These are phyloP conservation scores for Vitis hybrid DNA, from an alignment of 177 flowering plant genomes.

Conservation along the genomic window DNA sequence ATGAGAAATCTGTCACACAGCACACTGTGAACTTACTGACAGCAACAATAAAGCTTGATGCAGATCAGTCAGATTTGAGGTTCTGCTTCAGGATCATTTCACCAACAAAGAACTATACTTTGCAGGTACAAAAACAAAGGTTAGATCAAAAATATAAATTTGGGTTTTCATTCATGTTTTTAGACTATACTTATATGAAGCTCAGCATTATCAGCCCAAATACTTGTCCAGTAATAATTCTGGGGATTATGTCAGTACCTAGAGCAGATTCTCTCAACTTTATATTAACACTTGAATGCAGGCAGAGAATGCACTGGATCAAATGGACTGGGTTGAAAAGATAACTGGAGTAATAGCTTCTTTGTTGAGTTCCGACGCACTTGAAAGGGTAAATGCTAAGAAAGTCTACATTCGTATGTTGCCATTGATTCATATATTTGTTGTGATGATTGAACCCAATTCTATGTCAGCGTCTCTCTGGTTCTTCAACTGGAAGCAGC, in stretches of 20 bases:
- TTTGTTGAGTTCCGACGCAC: conserved; percentile 80
- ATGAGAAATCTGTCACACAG: conserved; percentile 91
- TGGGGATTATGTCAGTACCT: neutral
- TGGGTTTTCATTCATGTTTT: neutral
- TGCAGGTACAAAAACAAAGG: conserved; percentile 65
- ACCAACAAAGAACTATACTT: conserved; percentile 88
- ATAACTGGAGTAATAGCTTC: conserved; percentile 98
- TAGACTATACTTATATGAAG: neutral
- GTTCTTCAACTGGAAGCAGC: conserved; percentile 53
- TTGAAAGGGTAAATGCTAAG: conserved; percentile 65
- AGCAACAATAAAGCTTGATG: conserved; percentile 95
- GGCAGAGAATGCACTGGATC: conserved; percentile 97
- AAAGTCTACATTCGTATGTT: neutral
- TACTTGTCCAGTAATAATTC: neutral
- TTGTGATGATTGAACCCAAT: conserved; percentile 16
- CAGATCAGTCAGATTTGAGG: conserved; percentile 94
- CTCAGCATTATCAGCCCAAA: neutral
- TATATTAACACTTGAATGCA: conserved; percentile 38
- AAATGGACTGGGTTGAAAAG: conserved; percentile 99
- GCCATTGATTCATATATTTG: neutral
- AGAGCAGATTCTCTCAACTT: conserved; percentile 12
- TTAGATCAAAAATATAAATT: neutral
- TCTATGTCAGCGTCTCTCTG: conserved; percentile 50
- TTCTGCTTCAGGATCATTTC: conserved; percentile 98
- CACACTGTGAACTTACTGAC: conserved; percentile 96